Evolutionary conservation across 495 filamentous ascomycete genomes (phyloP), one percentile per base, ranked within the genome.

Genomic region (Podospora sp.): DNA sequence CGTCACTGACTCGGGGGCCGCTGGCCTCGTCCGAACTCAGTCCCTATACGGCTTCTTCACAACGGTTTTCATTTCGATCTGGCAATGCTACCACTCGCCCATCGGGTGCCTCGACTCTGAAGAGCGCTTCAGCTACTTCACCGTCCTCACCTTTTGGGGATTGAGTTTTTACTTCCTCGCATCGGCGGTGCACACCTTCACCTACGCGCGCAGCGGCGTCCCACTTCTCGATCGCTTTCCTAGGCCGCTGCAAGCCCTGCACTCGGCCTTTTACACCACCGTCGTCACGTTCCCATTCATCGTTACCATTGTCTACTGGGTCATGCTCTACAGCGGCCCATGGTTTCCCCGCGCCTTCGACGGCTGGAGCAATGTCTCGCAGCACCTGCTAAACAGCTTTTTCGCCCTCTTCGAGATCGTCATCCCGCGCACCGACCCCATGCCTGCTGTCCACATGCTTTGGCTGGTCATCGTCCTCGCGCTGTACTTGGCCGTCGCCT

Each of bases 61-160:
- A 8, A 84, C 90, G 65, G 77, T 94, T 78, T 85, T 90, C 81
- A 85, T 87, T 71, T 86, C 92, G 71, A 86, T 78, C 53, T 91
- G 83, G 82, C 69, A 87, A 4, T 79, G 79, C 78, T 60, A 74
- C 26, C 71, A 71, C 14, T 53, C 67, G 1, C 51, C 69, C 1
- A 62, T 76, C 35, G 77, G 59, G 49, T 76, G 73, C 73, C 22
- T 16, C 6, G 62, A 66, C 2, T 80, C 72, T 69, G 78, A 78
- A 27, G 74, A 80, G 51, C 79, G 79, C 58, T 95, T 94, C 83
- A 89, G 86, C 69, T 96, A 85, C 84, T 96, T 96, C 81, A 96
- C 92, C 5, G 76, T 91, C 59, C 81, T 86, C 46, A 90, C 88
- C 5, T 94, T 90, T 81, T 94, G 91, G 90, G 90, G 91, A 0